A percentile compares a stretch with the other conserved stretches of the same genome.
These are phyloP conservation scores for Yamadazyma endophytica DNA, from an alignment of 805 yeast species.

Conservation along the genomic window DNA sequence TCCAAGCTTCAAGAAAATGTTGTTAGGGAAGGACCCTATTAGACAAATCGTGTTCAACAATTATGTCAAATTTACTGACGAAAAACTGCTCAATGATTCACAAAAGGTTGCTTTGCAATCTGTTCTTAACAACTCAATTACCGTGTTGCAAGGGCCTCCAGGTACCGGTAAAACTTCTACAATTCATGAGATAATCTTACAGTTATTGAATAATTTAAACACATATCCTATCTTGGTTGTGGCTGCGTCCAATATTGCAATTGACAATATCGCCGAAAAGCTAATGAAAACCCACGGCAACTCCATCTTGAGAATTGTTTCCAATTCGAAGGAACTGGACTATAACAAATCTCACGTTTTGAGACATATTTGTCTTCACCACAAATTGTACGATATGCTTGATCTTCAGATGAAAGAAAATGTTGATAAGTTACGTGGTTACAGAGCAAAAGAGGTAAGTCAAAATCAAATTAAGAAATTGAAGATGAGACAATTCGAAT, in stretches of 20 bases:
- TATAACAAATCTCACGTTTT: constrained; percentile 56
- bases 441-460: constrained; percentile 31
- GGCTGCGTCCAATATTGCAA: constrained; percentile 73
- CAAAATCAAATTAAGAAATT: constrained; percentile 49
- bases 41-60: constrained; percentile 56
- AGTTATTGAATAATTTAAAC: constrained; percentile 50
- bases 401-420: constrained; percentile 42
- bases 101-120: constrained; percentile 56
- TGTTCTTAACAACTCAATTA: constrained; percentile 46
- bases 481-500: constrained; percentile 38
- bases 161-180: constrained; percentile 54
- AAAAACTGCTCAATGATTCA: constrained; percentile 48
- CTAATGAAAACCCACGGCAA: constrained; percentile 47
- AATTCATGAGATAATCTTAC: constrained; percentile 43
- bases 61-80: constrained; percentile 44
- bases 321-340: constrained; percentile 58
- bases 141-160: constrained; percentile 57
- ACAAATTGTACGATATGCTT: constrained; percentile 49
- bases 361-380: constrained; percentile 59
- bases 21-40: constrained; percentile 52
- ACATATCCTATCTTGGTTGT: constrained; percentile 66
- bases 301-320: constrained; percentile 54
- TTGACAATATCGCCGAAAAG: constrained; percentile 73
- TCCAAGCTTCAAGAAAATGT: constrained; percentile 47
- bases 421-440: constrained; percentile 38